These are phyloP conservation scores for Fomitiporia mediterranea DNA, from an alignment of 1,284 basidiomycete species.

Conservation along the genomic window DNA sequence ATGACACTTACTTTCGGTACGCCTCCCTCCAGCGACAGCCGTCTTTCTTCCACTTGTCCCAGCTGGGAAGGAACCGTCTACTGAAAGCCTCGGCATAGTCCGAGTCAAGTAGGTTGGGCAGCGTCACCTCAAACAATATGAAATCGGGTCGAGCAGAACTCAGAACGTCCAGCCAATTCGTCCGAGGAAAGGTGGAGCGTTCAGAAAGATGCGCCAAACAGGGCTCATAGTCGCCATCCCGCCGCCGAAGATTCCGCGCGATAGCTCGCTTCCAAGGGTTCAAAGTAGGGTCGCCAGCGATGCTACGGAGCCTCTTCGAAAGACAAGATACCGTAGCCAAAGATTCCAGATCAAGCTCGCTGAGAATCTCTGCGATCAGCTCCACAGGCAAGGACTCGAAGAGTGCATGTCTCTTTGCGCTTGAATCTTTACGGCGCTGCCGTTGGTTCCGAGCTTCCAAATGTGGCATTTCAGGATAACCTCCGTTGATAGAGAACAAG, in stretches of 20 bases:
- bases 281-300: constrained; percentile 56
- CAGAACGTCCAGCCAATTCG: constrained; percentile 72
- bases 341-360: constrained; percentile 58
- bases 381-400: constrained; percentile 64
- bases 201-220: constrained; percentile 54
- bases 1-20: constrained; percentile 50
- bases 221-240: constrained; percentile 39
- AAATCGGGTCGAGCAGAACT: constrained; percentile 52
- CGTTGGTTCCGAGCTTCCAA: not conserved
- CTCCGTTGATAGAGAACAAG: not conserved
- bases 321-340: constrained; percentile 54
- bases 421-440: not conserved
- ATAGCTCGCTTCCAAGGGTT: constrained; percentile 74
- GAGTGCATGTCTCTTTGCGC: not conserved
- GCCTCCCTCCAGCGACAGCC: constrained; percentile 49
- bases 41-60: constrained; percentile 63
- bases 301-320: constrained; percentile 49
- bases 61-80: constrained; percentile 65
- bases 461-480: not conserved
- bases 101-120: constrained; percentile 55
- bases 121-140: constrained; percentile 58
- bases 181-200: constrained; percentile 55
- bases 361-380: constrained; percentile 65
- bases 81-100: constrained; percentile 72
- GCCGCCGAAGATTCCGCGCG: constrained; percentile 44